A percentile compares a stretch with the other conserved stretches of the same genome.
These are phyloP conservation scores for Scutellaria galericulata DNA, from an alignment of 257 asterid genomes.

Conservation along the genomic window DNA sequence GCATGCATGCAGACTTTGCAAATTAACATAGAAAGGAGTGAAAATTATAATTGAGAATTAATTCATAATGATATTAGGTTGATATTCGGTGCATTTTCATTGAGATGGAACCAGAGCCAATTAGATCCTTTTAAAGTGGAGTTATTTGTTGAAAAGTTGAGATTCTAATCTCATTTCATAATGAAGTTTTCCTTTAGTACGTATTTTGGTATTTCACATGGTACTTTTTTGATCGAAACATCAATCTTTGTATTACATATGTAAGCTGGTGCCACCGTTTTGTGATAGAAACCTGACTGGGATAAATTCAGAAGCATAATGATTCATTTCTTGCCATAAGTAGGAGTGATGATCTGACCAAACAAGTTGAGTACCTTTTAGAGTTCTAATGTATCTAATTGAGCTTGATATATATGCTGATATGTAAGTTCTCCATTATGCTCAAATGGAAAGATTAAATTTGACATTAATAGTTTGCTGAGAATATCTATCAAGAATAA, in stretches of 20 bases:
- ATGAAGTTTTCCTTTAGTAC: not conserved
- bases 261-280: not conserved
- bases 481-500: not conserved
- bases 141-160: not conserved
- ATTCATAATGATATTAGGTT: too few relatives aligned
- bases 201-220: constrained; percentile 7
- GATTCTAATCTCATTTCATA: constrained; percentile 5
- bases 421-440: constrained; percentile 3
- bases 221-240: constrained; percentile 12
- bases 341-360: constrained; percentile 22
- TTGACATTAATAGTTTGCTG: not conserved
- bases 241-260: not conserved
- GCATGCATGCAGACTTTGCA: too few relatives aligned
- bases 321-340: constrained; percentile 4
- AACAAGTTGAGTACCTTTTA: not conserved
- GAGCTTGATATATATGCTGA: not conserved
- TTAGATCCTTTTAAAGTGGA: constrained; percentile 15
- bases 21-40: too few relatives aligned
- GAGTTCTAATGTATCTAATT: not conserved
- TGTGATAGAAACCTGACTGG: constrained; percentile 6
- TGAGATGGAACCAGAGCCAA: not conserved
- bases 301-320: constrained; percentile 12
- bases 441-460: not conserved
- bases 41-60: too few relatives aligned
- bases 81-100: constrained; percentile 5